Base-by-base conservation (phyloP, 2,329 filamentous ascomycete species). In the Calcarisporium arbuscula region DNA sequence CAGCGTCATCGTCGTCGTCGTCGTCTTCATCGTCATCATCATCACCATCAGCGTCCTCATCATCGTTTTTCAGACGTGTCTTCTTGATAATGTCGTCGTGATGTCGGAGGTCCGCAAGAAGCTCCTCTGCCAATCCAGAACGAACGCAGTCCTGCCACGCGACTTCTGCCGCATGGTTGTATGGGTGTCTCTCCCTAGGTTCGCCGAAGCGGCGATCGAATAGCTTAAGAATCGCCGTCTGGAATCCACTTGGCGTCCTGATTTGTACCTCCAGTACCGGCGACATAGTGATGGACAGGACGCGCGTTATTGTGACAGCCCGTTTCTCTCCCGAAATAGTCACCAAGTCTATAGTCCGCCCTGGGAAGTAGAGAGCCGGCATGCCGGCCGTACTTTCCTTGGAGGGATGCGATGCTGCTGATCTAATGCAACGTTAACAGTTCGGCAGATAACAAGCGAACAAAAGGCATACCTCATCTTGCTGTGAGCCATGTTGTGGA, bases 141-240 rank as follows among this genome's bases (percentile, higher is more conserved):
- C 35, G 35, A 33, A 41, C 35, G 30, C 25, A 34, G 5, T 38
- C 25, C 33, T 33, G 32, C 35, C 39, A 41, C 27, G 32, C 27
- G n/a, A 20, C 25, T 28, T 36, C 39, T 5, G 35, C 35, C 31
- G 25, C 16, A 28, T 29, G 28, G 18, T 30, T 41, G 26, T 41
- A 36, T 11, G 39, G 39, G 21, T 36, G 18, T 15, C 17, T 23
- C 20, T 28, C 21, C 25, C 35, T 29, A 17, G 10, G 19, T n/a
- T 28, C 32, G 6, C 32, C 39, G 36, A 38, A 38, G 16, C 39
- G 32, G 28, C 29, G 39, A 23, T 41, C 35, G 26, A 35, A 41
- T 6, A 41, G 32, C 18, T 41, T 41, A 15, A 41, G 39, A 34
- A 41, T 31, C 19, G 32, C 35, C 18, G 22, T 36, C 17, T 15